phyloP scores from a whole-genome alignment of 2,329 filamentous ascomycete species.

The Diaporthe sp. region DNA sequence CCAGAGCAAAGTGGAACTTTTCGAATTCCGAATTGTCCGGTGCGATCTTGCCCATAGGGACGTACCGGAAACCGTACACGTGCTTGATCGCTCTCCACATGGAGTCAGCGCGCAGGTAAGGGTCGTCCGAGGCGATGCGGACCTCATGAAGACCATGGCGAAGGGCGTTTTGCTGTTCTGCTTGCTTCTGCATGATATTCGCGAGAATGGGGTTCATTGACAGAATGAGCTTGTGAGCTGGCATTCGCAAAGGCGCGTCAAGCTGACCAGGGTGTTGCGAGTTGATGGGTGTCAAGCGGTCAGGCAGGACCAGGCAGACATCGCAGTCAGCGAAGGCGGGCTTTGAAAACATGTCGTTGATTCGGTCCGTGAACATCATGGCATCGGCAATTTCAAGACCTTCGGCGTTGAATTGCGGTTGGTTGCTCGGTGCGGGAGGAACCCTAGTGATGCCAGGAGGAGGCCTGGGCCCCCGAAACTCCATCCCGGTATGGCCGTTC shows the following conservation, averaged over 20 bases:
- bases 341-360: slow-evolving; percentile 51
- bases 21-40: slow-evolving; percentile 37
- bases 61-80: slow-evolving; percentile 66
- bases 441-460: slow-evolving; percentile 46
- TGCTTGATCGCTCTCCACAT: slow-evolving; percentile 71
- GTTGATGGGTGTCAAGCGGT: slow-evolving; percentile 46
- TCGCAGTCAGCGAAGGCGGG: slow-evolving; percentile 57
- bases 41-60: slow-evolving; percentile 38
- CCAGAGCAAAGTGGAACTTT: slow-evolving; percentile 68
- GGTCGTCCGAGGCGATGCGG: slow-evolving; percentile 64
- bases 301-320: slow-evolving; percentile 56
- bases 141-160: slow-evolving; percentile 49
- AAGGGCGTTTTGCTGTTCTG: slow-evolving; percentile 47
- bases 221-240: slow-evolving; percentile 69
- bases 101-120: slow-evolving; percentile 67
- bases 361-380: slow-evolving; percentile 37
- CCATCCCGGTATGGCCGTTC: slow-evolving; percentile 38
- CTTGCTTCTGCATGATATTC: slow-evolving; percentile 49
- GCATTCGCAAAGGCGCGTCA: slow-evolving; percentile 58
- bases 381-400: slow-evolving; percentile 36
- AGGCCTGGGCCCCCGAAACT: slow-evolving; percentile 33
- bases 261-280: slow-evolving; percentile 43
- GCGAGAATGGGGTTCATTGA: slow-evolving; percentile 63
- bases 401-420: slow-evolving; percentile 28
- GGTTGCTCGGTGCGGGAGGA: slow-evolving; percentile 48